A percentile compares a stretch with the other conserved stretches of the same genome.
phyloP scores from a whole-genome alignment of 164 flowering plant species.

The Vitis labrusca region DNA sequence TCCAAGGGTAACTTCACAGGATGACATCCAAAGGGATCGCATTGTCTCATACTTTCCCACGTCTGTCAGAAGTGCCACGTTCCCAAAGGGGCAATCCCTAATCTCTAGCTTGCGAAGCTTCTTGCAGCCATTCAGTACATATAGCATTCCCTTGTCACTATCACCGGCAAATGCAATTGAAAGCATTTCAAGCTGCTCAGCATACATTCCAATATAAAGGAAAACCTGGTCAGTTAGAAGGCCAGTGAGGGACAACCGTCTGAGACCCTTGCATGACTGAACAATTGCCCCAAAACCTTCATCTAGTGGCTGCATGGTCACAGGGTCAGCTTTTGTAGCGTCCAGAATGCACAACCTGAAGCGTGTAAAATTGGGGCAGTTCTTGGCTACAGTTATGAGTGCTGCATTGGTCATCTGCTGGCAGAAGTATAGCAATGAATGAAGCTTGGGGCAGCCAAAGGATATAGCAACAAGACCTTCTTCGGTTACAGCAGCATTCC shows the following conservation, averaged over 20 bases:
- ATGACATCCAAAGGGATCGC: conserved; percentile 99
- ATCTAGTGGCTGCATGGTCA: conserved; percentile 69
- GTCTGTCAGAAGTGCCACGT: conserved; percentile 68
- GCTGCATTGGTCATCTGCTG: conserved; percentile 93
- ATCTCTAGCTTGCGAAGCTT: conserved; percentile 84
- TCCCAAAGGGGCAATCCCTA: conserved; percentile 83
- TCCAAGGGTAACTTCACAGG: conserved; percentile 75
- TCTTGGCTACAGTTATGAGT: conserved; percentile 71
- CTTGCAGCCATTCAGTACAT: conserved; percentile 85
- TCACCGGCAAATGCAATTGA: conserved; percentile 90
- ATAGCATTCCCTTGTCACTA: conserved; percentile 79
- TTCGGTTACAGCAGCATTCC: conserved; percentile 63
- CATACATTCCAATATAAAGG: conserved; percentile 86
- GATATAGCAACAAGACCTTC: conserved; percentile 78
- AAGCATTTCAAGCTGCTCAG: conserved; percentile 89
- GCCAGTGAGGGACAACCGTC: conserved; percentile 78
- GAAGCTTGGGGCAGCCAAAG: conserved; percentile 72
- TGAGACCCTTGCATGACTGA: conserved; percentile 68
- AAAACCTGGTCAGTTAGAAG: conserved; percentile 80
- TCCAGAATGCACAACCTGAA: conserved; percentile 80
- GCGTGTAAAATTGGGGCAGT: conserved; percentile 70
- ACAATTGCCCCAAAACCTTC: conserved; percentile 96
- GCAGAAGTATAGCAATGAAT: conserved; percentile 79
- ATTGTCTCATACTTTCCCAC: conserved; percentile 93
- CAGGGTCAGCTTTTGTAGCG: conserved; percentile 63